phyloP scores from a whole-genome alignment of 2,329 filamentous ascomycete species.

The Penicillium sclerotigenum region DNA sequence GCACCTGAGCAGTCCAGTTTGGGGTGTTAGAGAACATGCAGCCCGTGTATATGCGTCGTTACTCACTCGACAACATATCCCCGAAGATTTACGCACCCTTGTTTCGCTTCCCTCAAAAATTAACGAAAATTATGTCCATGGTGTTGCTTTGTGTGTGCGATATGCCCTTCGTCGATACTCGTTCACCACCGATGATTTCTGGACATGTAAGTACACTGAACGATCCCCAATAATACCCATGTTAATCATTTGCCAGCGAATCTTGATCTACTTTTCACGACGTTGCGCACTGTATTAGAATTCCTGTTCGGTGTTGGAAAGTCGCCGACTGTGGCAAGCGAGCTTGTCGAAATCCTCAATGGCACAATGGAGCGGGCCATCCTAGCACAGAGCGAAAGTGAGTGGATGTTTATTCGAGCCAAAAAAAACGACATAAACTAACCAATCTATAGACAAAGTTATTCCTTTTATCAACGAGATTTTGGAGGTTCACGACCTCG shows the following conservation, averaged over 20 bases:
- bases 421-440: not conserved
- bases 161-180: conserved; percentile 39
- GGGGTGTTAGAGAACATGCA: conserved; percentile 48
- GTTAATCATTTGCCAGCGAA: conserved; percentile 27
- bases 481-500: conserved; percentile 27
- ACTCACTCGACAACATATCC: conserved; percentile 32
- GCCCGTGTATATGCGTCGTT: conserved; percentile 44
- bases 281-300: conserved; percentile 26
- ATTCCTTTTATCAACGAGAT: conserved; percentile 20
- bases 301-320: conserved; percentile 27
- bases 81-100: conserved; percentile 29
- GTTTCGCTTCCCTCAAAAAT: conserved; percentile 16
- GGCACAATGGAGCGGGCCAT: conserved; percentile 36
- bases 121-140: conserved; percentile 42
- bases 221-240: too few species aligned
- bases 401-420: not conserved
- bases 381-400: conserved; percentile 32
- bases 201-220: conserved; percentile 31
- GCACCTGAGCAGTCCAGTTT: conserved; percentile 44
- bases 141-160: conserved; percentile 39
- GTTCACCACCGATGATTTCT: conserved; percentile 32
- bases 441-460: conserved; percentile 19
- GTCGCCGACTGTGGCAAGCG: conserved; percentile 37
- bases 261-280: conserved; percentile 24
- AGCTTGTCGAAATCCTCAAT: conserved; percentile 38